Percentiles rank a stretch among this genome's conserved stretches.
Conservation (phyloP, 129 eudicot genomes). For the Saussurea involucrata region DNA sequence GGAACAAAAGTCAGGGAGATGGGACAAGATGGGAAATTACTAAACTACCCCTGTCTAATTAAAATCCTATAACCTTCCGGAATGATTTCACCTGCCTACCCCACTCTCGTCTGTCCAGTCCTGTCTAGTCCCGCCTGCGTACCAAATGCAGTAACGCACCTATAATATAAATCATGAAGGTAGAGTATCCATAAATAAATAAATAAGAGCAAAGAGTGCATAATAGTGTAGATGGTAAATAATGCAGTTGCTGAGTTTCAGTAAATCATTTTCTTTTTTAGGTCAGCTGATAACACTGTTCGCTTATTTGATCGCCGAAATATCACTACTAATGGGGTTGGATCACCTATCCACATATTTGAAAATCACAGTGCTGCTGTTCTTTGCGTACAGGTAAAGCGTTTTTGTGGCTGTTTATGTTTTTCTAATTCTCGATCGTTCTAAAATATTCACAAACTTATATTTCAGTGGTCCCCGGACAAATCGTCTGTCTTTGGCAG, state of each 20-base stretch:
- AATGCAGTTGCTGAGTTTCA: not conserved
- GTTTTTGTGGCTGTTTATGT: not conserved
- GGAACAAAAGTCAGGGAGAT: not conserved
- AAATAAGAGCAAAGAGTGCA: not conserved
- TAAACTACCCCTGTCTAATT: not conserved
- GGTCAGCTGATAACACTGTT: constrained; percentile 87
- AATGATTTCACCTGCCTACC: not conserved
- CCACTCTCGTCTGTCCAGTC: not conserved
- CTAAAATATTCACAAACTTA: not conserved
- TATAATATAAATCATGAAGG: not conserved
- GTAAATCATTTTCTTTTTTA: constrained; percentile 20
- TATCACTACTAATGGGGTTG: constrained; percentile 70
- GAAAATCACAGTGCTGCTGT: constrained; percentile 86
- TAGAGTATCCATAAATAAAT: not conserved
- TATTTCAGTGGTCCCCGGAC: constrained; percentile 73
- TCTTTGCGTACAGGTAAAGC: constrained; percentile 77
- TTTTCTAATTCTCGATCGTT: not conserved
- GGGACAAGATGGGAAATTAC: not conserved
- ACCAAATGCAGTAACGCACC: not conserved
- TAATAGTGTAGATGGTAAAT: not conserved
- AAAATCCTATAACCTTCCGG: not conserved
- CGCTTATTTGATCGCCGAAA: constrained; percentile 87
- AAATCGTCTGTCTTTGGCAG: constrained; percentile 79
- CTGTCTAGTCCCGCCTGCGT: not conserved
- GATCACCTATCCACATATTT: constrained; percentile 78